These are phyloP conservation scores for Rhodocollybia butyracea DNA, from an alignment of 768 basidiomycete species.

Conservation along the genomic window DNA sequence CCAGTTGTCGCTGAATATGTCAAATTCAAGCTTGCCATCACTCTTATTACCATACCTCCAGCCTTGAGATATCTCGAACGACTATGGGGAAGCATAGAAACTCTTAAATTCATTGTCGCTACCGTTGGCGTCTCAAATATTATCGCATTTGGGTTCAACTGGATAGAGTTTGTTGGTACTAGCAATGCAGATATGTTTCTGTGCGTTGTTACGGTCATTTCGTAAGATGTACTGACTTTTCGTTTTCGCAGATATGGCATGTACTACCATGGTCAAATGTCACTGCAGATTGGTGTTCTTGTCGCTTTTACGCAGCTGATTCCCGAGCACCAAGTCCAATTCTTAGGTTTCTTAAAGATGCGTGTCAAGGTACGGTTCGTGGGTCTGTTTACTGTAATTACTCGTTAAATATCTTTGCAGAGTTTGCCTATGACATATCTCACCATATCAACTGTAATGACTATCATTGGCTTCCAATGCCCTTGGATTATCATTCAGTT, in stretches of 20 bases:
- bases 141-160: slow-evolving; percentile 84
- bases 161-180: slow-evolving; percentile 78
- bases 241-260: slow-evolving; percentile 66
- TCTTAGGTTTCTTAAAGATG: slow-evolving; percentile 79
- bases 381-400: neutral
- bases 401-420: slow-evolving; percentile 37
- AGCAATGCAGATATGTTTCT: slow-evolving; percentile 71
- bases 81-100: slow-evolving; percentile 89
- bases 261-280: slow-evolving; percentile 90
- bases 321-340: slow-evolving; percentile 95
- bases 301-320: slow-evolving; percentile 98
- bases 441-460: slow-evolving; percentile 83
- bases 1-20: slow-evolving; percentile 9
- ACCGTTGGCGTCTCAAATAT: slow-evolving; percentile 80
- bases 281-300: slow-evolving; percentile 81
- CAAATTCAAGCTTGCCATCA: slow-evolving; percentile 68
- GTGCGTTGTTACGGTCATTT: slow-evolving; percentile 42
- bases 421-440: slow-evolving; percentile 93
- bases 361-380: slow-evolving; percentile 75
- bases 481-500: slow-evolving; percentile 96
- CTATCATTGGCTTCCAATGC: slow-evolving; percentile 78
- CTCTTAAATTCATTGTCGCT: slow-evolving; percentile 79
- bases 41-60: slow-evolving; percentile 75
- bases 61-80: slow-evolving; percentile 90
- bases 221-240: slow-evolving; percentile 8